Evolutionary conservation across 108 stramenopile genomes (phyloP), one percentile per base, ranked within the genome.

Genomic region (Phaeodactylum tricornutum): DNA sequence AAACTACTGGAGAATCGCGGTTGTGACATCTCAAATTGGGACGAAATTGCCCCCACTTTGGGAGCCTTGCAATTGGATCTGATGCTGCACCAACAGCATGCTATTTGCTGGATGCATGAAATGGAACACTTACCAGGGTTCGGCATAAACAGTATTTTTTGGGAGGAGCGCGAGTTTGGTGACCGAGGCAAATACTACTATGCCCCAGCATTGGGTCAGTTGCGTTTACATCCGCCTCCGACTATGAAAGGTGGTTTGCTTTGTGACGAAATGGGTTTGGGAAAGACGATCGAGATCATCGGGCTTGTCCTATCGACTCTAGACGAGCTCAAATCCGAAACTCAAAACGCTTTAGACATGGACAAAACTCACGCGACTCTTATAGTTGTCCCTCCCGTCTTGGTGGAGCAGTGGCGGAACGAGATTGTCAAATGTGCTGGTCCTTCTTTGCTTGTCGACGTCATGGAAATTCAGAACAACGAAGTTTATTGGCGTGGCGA

Each of bases 101-200:
- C 65, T 28, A 20, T 81, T 16, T 79, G 67, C 43, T 91, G 84
- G 84, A 91, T 91, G 88, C 53, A 62, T 23, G 65, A 80, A 40
- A 71, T 67, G 72, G 82, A 84, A 36, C 43, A 41, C 56, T 67
- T 53, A 38, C 9, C 8, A 6, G 29, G 38, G 8, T n/a, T n/a
- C n/a, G 79, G 81, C 0, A 43, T 89, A 7, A 89, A 89, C 41
- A 74, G 71, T 2, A 50, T 82, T 31, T 64, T 89, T 29, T 89
- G 87, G 87, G 83, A 89, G 47, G 54, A 67, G 59, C 31, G 75
- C 20, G 43, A 43, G 21, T 84, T 61, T 25, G 50, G 28, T 9
- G 82, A 81, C 29, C 79, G 82, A 15, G 77, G 59, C 30, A 51
- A 52, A 2, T 82, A 80, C 40, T 89, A 72, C 52, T 83, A 71